phyloP scores from a whole-genome alignment of 768 basidiomycete species.

The Pleurotus salmoneostramineus region DNA sequence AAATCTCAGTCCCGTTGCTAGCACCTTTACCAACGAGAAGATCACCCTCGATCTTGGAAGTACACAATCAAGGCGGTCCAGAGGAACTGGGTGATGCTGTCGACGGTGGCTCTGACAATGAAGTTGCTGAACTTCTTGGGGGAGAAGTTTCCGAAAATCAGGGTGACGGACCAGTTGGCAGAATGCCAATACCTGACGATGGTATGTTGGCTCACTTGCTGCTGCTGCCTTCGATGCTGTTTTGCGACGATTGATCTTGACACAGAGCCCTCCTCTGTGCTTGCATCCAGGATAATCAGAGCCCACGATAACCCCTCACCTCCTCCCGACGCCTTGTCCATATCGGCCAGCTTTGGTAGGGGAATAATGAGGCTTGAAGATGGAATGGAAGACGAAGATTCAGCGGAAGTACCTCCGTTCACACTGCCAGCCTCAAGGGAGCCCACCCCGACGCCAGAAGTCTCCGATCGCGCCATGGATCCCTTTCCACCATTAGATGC shows the following conservation, averaged over 20 bases:
- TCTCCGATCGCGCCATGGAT: not conserved
- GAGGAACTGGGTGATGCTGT: conserved; percentile 22
- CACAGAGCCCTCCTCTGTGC: conserved; percentile 61
- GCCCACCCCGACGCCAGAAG: not conserved
- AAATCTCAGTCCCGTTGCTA: conserved; percentile 38
- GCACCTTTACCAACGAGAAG: no score
- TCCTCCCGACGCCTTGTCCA: conserved; percentile 30
- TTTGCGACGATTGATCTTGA: conserved; percentile 5
- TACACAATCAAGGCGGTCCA: conserved; percentile 9
- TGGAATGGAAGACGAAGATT: not conserved
- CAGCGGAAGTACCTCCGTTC: not conserved
- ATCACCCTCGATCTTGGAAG: not conserved
- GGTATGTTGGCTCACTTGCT: conserved; percentile 25
- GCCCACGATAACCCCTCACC: conserved; percentile 80
- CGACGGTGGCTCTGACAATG: conserved; percentile 19
- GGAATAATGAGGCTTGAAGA: not conserved
- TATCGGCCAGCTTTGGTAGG: not conserved
- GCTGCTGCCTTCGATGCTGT: conserved; percentile 5
- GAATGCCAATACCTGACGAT: conserved; percentile 33
- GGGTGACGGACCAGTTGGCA: conserved; percentile 21
- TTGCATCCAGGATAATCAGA: conserved; percentile 62
- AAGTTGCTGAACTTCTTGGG: conserved; percentile 17
- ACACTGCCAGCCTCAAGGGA: not conserved
- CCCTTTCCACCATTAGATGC: not conserved
- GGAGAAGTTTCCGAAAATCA: conserved; percentile 28